A percentile compares a stretch with the other conserved stretches of the same genome.
Evolutionary conservation across 441 rosid species (phyloP).

Genomic region (Arabidopsis lyrata): DNA sequence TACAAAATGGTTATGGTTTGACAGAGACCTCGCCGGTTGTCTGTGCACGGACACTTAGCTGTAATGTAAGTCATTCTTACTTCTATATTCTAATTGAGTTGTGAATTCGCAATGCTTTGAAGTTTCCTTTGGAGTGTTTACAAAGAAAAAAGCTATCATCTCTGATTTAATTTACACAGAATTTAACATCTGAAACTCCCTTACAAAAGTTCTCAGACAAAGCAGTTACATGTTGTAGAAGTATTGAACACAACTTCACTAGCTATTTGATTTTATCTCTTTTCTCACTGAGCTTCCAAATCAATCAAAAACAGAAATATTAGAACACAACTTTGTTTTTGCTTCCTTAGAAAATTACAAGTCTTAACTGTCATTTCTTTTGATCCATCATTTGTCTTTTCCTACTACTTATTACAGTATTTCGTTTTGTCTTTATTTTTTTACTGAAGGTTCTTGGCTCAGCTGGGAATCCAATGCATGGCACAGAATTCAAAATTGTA

Average conservation of each 20-base stretch:
- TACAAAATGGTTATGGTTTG: conserved; percentile 95
- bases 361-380: background rate
- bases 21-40: conserved; percentile 95
- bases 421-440: background rate
- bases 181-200: background rate
- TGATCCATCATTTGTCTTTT: background rate
- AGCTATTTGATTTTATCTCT: background rate
- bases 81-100: background rate
- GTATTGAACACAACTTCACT: background rate
- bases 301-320: background rate
- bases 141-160: background rate
- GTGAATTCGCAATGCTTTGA: background rate
- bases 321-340: background rate
- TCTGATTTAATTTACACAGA: background rate
- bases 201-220: background rate
- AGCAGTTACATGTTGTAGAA: background rate
- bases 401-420: background rate
- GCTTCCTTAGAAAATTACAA: background rate
- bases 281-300: background rate
- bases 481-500: conserved; percentile 82
- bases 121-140: conserved; percentile 1
- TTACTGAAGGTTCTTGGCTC: conserved; percentile 85
- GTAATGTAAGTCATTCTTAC: conserved; percentile 63
- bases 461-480: conserved; percentile 78
- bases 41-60: conserved; percentile 71